phyloP scores from a whole-genome alignment of 169 alveolate genomes.

The Plasmodium ovale region DNA sequence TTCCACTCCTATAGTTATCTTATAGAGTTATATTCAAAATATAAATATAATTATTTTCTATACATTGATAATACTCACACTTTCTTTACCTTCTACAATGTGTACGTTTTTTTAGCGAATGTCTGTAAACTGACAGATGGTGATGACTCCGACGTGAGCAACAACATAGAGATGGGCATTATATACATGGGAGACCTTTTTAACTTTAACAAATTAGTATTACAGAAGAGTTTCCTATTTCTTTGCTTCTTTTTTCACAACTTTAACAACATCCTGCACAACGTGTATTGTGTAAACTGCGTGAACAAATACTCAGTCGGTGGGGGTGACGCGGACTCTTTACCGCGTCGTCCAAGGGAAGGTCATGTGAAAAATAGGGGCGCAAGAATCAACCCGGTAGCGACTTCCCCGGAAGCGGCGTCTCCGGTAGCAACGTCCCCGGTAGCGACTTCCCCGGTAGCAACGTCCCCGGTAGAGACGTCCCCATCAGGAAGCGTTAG shows the following conservation, averaged over 20 bases:
- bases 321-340: background rate
- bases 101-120: constrained; percentile 4
- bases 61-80: constrained; percentile 2
- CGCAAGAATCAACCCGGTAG: too few relatives aligned
- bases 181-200: constrained; percentile 27
- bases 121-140: background rate
- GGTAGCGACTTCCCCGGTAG: too few relatives aligned
- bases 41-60: constrained; percentile 57
- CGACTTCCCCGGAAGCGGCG: too few relatives aligned
- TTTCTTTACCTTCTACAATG: constrained; percentile 50
- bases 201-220: constrained; percentile 26
- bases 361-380: too few relatives aligned
- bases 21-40: constrained; percentile 26
- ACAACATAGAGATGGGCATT: background rate
- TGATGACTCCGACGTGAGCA: background rate
- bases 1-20: constrained; percentile 31
- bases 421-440: too few relatives aligned
- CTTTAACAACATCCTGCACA: constrained; percentile 21
- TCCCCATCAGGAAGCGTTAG: too few relatives aligned
- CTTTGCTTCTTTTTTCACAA: constrained; percentile 46
- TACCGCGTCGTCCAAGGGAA: too few relatives aligned
- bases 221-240: constrained; percentile 55
- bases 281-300: constrained; percentile 52
- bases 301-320: constrained; percentile 40
- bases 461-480: too few relatives aligned